These are phyloP conservation scores for Pseudomonodictys pantanalensis DNA, from an alignment of 495 filamentous ascomycete genomes.

Conservation along the genomic window DNA sequence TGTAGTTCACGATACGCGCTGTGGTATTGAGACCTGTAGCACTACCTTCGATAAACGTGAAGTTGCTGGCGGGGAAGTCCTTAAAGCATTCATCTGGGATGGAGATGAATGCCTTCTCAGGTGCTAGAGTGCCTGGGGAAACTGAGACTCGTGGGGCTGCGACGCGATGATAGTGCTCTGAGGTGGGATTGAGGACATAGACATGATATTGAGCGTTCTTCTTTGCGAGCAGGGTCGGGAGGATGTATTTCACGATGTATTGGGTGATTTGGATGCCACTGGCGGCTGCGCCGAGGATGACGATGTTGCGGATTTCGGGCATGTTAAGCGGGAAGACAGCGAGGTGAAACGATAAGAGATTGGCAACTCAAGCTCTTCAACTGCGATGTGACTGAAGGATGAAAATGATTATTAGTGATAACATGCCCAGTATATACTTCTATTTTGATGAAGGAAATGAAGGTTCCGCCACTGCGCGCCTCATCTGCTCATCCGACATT, in stretches of 20 bases:
- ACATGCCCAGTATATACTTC: too few relatives aligned
- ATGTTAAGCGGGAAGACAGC: not conserved
- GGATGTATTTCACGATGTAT: conserved; percentile 52
- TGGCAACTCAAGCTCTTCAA: too few relatives aligned
- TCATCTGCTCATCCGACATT: too few relatives aligned
- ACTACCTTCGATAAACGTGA: conserved; percentile 56
- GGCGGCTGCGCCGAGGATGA: conserved; percentile 62
- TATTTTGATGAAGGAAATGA: too few relatives aligned
- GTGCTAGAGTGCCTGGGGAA: conserved; percentile 45
- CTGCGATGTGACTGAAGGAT: not conserved
- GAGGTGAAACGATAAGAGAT: not conserved
- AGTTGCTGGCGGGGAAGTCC: conserved; percentile 47
- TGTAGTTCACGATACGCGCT: conserved; percentile 19
- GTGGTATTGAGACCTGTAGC: conserved; percentile 49
- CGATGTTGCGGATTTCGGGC: conserved; percentile 42
- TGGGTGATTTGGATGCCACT: conserved; percentile 58
- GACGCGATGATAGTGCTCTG: conserved; percentile 51
- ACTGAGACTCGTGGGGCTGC: conserved; percentile 48
- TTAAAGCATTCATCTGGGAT: conserved; percentile 51
- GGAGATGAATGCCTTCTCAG: conserved; percentile 45
- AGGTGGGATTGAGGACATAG: conserved; percentile 54
- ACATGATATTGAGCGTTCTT: conserved; percentile 46
- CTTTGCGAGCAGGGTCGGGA: conserved; percentile 35
- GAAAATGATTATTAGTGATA: too few relatives aligned
- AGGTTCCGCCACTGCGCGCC: too few relatives aligned